phyloP scores from a whole-genome alignment of 768 basidiomycete genomes.

The Tricholoma terreum region DNA sequence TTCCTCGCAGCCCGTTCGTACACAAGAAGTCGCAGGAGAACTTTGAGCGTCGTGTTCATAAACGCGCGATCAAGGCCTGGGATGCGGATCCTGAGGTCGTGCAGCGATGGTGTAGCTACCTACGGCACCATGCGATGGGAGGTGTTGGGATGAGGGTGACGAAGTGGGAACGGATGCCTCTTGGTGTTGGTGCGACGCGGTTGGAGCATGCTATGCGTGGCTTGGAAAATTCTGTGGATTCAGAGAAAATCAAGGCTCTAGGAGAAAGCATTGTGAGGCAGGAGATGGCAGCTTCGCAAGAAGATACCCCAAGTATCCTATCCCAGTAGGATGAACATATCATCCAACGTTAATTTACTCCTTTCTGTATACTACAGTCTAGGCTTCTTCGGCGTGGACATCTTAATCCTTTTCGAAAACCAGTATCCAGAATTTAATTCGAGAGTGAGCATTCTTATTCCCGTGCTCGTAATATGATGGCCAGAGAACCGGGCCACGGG shows the following conservation, averaged over 20 bases:
- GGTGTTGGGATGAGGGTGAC: slow-evolving; percentile 88
- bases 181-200: slow-evolving; percentile 38
- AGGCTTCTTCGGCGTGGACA: too few relatives aligned
- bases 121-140: slow-evolving; percentile 69
- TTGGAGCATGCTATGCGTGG: slow-evolving; percentile 21
- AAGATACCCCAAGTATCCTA: background rate
- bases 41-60: slow-evolving; percentile 82
- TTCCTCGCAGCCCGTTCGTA: slow-evolving; percentile 79
- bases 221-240: slow-evolving; percentile 19
- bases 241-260: slow-evolving; percentile 24
- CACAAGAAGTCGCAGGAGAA: slow-evolving; percentile 97
- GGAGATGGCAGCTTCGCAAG: slow-evolving; percentile 15
- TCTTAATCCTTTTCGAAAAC: too few relatives aligned
- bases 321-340: background rate
- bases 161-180: slow-evolving; percentile 67
- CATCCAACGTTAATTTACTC: too few relatives aligned
- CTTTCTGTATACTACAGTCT: too few relatives aligned
- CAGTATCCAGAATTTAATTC: too few relatives aligned
- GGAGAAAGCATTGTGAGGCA: slow-evolving; percentile 31
- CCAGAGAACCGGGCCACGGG: too few relatives aligned
- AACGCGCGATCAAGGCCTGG: slow-evolving; percentile 85
- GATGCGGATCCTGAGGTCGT: slow-evolving; percentile 81
- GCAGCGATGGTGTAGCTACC: slow-evolving; percentile 75
- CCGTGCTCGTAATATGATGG: too few relatives aligned
- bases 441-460: too few relatives aligned